Percentiles rank a stretch among this genome's conserved stretches.
phyloP scores from a whole-genome alignment of 148 eudicot genomes.

The Amaranthus palmeri region DNA sequence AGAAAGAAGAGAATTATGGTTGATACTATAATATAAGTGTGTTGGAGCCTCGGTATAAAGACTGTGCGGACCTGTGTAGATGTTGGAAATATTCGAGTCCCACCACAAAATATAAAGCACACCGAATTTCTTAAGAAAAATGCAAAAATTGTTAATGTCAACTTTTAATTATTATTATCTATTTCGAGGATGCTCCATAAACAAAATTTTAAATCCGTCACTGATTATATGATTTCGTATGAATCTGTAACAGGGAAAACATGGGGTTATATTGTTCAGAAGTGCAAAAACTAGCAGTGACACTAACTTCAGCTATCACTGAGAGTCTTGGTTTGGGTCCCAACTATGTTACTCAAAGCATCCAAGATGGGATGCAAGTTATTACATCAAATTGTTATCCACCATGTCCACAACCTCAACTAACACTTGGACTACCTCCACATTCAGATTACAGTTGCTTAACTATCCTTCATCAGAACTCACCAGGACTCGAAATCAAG shows the following conservation, averaged over 20 bases:
- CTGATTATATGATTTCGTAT: too few species aligned
- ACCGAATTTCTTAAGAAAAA: too few species aligned
- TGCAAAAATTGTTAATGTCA: too few species aligned
- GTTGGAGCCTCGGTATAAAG: too few species aligned
- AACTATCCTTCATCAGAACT: slow-evolving; percentile 46
- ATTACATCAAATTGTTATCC: slow-evolving; percentile 54
- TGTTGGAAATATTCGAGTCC: too few species aligned
- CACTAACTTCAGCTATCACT: slow-evolving; percentile 33
- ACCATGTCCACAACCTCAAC: slow-evolving; percentile 47
- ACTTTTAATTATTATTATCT: too few species aligned
- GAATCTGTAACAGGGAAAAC: slow-evolving; percentile 30
- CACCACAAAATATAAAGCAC: too few species aligned
- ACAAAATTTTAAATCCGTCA: not conserved
- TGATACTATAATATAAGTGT: too few species aligned
- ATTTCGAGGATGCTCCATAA: too few species aligned
- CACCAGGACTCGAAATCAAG: slow-evolving; percentile 38
- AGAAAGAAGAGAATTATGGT: too few species aligned
- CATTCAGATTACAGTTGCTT: slow-evolving; percentile 57
- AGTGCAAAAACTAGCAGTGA: slow-evolving; percentile 34
- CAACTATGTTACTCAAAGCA: slow-evolving; percentile 16
- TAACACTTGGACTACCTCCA: slow-evolving; percentile 54
- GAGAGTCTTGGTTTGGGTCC: slow-evolving; percentile 51
- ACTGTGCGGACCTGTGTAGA: too few species aligned
- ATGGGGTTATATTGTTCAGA: slow-evolving; percentile 37
- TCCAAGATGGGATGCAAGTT: slow-evolving; percentile 50